Conservation (phyloP, 2,329 filamentous ascomycete species). For the Microdochium bolleyi region DNA sequence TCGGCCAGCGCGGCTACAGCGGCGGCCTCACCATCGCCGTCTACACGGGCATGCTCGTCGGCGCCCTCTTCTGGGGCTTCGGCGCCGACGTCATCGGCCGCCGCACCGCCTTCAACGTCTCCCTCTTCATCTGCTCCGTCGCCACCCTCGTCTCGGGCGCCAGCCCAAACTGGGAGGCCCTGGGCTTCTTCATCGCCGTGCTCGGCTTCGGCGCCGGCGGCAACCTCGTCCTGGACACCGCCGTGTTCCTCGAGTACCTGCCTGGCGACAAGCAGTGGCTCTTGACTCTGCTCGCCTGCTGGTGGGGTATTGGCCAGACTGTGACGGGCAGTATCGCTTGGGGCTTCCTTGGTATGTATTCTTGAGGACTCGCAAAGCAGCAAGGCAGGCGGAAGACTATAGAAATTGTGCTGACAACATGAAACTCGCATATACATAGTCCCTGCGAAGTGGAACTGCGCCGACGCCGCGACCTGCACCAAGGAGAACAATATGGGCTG, state of each 20-base stretch:
- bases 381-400: no score
- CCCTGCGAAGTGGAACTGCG: constrained; percentile 32
- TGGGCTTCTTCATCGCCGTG: constrained; percentile 56
- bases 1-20: constrained; percentile 42
- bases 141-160: constrained; percentile 59
- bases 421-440: constrained; percentile 14
- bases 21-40: constrained; percentile 54
- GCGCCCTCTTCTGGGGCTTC: constrained; percentile 62
- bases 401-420: no score
- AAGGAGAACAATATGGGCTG: constrained; percentile 39
- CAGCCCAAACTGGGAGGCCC: constrained; percentile 56
- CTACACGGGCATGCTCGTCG: constrained; percentile 46
- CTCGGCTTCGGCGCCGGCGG: constrained; percentile 57
- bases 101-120: constrained; percentile 60
- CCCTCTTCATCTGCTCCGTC: constrained; percentile 53
- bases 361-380: neutral
- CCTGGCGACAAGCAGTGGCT: constrained; percentile 54
- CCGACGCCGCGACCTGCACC: constrained; percentile 27
- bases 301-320: constrained; percentile 41
- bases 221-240: constrained; percentile 56
- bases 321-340: constrained; percentile 40
- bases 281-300: constrained; percentile 51
- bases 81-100: constrained; percentile 61
- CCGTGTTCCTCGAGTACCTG: constrained; percentile 37
- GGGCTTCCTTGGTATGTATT: constrained; percentile 34